phyloP scores from a whole-genome alignment of 805 yeast species.

The Nematodospora valgi region DNA sequence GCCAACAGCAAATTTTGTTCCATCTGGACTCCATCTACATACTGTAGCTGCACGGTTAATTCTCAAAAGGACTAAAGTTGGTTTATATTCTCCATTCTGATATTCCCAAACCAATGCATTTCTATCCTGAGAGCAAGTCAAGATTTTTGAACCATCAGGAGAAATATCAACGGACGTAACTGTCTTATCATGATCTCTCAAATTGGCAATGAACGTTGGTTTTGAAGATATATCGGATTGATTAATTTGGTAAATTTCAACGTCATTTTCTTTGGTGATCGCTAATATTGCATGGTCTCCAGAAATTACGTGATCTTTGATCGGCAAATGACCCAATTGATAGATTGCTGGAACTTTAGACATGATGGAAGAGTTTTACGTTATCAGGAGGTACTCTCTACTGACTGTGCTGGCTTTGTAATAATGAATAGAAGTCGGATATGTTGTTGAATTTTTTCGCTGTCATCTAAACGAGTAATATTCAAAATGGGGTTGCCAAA shows the following conservation, averaged over 20 bases:
- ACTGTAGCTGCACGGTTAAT: slow-evolving; percentile 94
- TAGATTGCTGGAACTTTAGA: slow-evolving; percentile 37
- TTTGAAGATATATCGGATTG: slow-evolving; percentile 37
- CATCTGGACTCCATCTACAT: slow-evolving; percentile 93
- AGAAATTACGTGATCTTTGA: slow-evolving; percentile 88
- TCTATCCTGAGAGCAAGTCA: slow-evolving; percentile 96
- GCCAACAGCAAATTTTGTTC: slow-evolving; percentile 95
- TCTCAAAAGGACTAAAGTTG: slow-evolving; percentile 87
- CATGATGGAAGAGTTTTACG: slow-evolving; percentile 11
- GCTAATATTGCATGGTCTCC: slow-evolving; percentile 65
- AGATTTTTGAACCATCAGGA: slow-evolving; percentile 73
- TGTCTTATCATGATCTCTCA: slow-evolving; percentile 86
- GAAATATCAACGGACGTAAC: slow-evolving; percentile 95
- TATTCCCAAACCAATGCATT: slow-evolving; percentile 94
- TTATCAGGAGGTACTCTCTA: slow-evolving; percentile 23
- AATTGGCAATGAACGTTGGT: slow-evolving; percentile 62
- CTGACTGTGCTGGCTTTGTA: no score
- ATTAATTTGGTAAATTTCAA: slow-evolving; percentile 63
- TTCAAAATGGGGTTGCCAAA: no score
- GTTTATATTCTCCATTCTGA: slow-evolving; percentile 61
- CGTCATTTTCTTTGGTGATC: slow-evolving; percentile 72
- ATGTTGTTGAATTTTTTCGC: no score
- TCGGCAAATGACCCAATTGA: slow-evolving; percentile 77
- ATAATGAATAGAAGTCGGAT: no score
- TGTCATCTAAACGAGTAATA: no score